Percentiles rank a stretch among this genome's conserved stretches.
Conservation (phyloP, 768 basidiomycete species). For the Tephrocybe sp. region DNA sequence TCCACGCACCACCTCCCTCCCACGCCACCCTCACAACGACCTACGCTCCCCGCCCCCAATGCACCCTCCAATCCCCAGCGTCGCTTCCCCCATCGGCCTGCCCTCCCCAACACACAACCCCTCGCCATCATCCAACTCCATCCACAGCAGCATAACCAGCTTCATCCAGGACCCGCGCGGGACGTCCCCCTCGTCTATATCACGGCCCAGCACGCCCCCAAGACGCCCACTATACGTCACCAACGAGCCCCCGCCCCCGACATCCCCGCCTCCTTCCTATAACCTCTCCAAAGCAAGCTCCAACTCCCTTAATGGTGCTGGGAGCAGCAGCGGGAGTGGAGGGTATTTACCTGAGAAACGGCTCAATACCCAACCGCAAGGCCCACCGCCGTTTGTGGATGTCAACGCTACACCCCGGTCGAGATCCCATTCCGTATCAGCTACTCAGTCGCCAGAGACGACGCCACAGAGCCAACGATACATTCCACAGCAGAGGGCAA, state of each 20-base stretch:
- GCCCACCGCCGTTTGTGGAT: too few species aligned
- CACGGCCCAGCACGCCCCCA: constrained; percentile 29
- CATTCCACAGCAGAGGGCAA: too few species aligned
- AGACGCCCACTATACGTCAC: constrained; percentile 40
- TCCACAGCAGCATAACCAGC: constrained; percentile 7
- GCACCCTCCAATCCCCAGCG: constrained; percentile 2
- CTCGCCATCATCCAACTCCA: constrained; percentile 22
- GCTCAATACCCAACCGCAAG: too few species aligned
- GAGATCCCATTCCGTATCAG: too few species aligned
- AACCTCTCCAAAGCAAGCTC: constrained; percentile 19
- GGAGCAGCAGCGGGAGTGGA: neutral
- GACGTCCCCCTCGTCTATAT: neutral
- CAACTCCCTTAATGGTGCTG: neutral
- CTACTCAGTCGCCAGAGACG: too few species aligned
- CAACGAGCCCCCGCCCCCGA: constrained; percentile 32
- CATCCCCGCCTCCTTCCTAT: constrained; percentile 53
- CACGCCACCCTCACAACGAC: constrained; percentile 23
- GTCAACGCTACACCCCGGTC: too few species aligned
- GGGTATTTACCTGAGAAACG: too few species aligned
- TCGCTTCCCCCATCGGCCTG: constrained; percentile 12
- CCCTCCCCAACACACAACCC: constrained; percentile 13
- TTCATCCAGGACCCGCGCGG: constrained; percentile 15
- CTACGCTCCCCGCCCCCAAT: neutral
- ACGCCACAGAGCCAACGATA: too few species aligned
- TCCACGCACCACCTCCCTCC: constrained; percentile 37